Conservation (phyloP, 306 rosid species). For the Casuarina cunninghamiana region DNA sequence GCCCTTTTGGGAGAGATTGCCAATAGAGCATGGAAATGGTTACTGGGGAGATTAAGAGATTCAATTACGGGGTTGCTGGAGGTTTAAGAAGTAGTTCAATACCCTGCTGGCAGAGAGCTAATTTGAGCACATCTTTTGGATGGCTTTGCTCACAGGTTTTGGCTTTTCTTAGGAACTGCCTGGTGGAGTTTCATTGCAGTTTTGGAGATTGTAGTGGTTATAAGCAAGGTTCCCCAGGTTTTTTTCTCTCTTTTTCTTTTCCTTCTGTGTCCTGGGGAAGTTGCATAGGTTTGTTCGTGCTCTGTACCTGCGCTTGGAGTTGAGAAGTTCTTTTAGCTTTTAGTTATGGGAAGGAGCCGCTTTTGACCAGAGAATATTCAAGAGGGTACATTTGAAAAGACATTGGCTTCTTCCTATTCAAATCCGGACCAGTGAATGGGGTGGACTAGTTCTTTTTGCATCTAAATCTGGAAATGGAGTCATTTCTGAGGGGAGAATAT, state of each 20-base stretch:
- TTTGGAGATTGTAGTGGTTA: background rate
- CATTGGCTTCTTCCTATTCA: background rate
- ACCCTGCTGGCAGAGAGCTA: background rate
- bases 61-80: background rate
- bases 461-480: no score
- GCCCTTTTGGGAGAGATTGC: background rate
- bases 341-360: background rate
- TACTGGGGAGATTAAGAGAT: background rate
- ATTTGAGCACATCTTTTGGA: background rate
- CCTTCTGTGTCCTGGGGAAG: no score
- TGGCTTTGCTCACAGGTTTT: background rate
- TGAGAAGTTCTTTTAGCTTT: no score
- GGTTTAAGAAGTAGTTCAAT: background rate
- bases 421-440: no score
- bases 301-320: no score
- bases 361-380: background rate
- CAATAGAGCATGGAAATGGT: background rate
- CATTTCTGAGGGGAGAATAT: no score
- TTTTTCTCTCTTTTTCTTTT: no score
- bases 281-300: no score
- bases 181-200: background rate
- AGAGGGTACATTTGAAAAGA: background rate
- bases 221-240: background rate
- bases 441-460: no score
- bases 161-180: background rate